Evolutionary conservation across 192 early-diverging fungal species (phyloP).

Genomic region (Rhizoclosmatium globosum): DNA sequence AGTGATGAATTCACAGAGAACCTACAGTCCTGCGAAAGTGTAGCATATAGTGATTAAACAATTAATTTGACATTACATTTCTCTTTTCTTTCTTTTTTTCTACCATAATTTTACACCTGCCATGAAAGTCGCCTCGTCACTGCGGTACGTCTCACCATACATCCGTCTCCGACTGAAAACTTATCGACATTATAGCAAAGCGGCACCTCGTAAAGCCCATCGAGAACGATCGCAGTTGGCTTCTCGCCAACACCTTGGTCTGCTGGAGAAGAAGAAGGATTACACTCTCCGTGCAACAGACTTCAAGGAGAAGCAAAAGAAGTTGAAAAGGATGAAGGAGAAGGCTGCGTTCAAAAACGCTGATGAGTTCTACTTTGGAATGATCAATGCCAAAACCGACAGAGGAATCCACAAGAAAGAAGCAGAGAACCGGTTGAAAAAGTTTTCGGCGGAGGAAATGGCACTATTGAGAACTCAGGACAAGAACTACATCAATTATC

Average conservation of each 20-base stretch:
- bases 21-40: too few relatives aligned
- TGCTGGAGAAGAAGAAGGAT: slow-evolving; percentile 98
- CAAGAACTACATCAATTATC: slow-evolving; percentile 83
- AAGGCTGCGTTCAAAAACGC: slow-evolving; percentile 90
- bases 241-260: slow-evolving; percentile 59
- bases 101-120: not conserved
- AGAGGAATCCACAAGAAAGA: slow-evolving; percentile 77
- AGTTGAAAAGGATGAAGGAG: slow-evolving; percentile 83
- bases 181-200: slow-evolving; percentile 62
- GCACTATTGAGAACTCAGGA: slow-evolving; percentile 94
- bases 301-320: slow-evolving; percentile 85
- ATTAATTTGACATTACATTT: too few relatives aligned
- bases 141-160: slow-evolving; percentile 1
- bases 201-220: slow-evolving; percentile 86
- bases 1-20: too few relatives aligned
- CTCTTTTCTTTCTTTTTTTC: not conserved
- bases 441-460: slow-evolving; percentile 78
- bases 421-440: slow-evolving; percentile 38
- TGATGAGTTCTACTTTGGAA: slow-evolving; percentile 99
- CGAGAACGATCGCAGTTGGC: slow-evolving; percentile 84
- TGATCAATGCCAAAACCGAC: slow-evolving; percentile 89
- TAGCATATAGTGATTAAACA: too few relatives aligned
- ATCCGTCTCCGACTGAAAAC: not conserved
- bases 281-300: slow-evolving; percentile 94
- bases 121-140: slow-evolving; percentile 30